Base-by-base conservation (phyloP, 1,284 basidiomycete species). In the Leccinum subrobustum region DNA sequence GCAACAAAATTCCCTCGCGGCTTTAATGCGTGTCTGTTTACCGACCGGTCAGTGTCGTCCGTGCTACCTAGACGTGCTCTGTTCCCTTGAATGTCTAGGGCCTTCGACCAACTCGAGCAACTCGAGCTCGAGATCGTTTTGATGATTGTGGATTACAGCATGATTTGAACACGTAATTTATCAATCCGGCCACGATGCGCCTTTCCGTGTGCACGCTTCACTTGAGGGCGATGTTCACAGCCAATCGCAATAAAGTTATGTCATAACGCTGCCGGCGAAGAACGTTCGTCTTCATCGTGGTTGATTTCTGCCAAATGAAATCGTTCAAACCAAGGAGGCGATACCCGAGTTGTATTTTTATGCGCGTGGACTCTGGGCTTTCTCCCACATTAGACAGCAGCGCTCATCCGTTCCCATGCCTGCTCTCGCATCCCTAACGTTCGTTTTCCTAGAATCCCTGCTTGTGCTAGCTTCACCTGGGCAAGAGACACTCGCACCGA, bases 401-500 rank as follows among this genome's bases (percentile, higher is more conserved):
- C 37, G 27, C 42, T 51, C 23, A 60, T 42, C 23, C 27, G 23
- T 27, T 42, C 53, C 48, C 57, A 73, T 73, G 71, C 35, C 54
- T 50, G 31, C 59, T 33, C 27, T 57, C 29, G 31, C 58, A 65
- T 52, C 44, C 25, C n/a, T 70, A 4, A 52, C 56, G 18, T 48
- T 58, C 23, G 18, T 47, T 20, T 52, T 59, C 47, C 50, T 62
- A 11, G n/a, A 47, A n/a, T 27, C 35, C 6, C 35, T 54, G 39
- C 54, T 66, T 53, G 73, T 64, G 44, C 63, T 63, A 33, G 70
- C 69, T 39, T 72, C 73, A 39, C 74, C 75, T 25, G 52, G 72
- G 14, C 75, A 76, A 57, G 55, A 64, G 39, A 33, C 58, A 11
- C 60, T 76, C 27, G 35, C 27, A 18, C 61, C 60, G n/a, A 66